Percentiles rank a stretch among this genome's conserved stretches.
These are phyloP conservation scores for Rhododendron kiyosumense DNA, from an alignment of 148 eudicot species.

Conservation along the genomic window DNA sequence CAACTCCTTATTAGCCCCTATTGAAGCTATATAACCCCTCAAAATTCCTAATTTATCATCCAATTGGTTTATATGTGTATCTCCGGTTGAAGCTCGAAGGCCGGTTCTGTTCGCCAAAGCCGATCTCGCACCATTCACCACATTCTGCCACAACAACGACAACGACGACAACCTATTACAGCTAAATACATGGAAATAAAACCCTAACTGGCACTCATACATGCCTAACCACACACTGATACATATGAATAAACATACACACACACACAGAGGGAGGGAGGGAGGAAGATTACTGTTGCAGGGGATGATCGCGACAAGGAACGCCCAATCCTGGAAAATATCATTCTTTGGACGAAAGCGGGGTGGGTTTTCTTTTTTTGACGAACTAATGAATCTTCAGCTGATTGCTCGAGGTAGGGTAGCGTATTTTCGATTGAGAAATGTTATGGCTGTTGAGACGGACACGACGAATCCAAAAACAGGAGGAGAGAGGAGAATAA, in stretches of 20 bases:
- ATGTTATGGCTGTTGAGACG: background rate
- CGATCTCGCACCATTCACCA: slow-evolving; percentile 45
- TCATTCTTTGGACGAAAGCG: slow-evolving; percentile 22
- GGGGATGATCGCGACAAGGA: slow-evolving; percentile 47
- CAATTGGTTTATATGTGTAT: slow-evolving; percentile 15
- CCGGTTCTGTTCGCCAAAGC: slow-evolving; percentile 20
- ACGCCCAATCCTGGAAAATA: slow-evolving; percentile 45
- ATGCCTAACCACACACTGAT: background rate
- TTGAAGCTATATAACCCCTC: slow-evolving; percentile 57
- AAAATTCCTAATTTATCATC: slow-evolving; percentile 53
- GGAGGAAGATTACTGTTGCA: slow-evolving; percentile 39
- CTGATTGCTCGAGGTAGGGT: background rate
- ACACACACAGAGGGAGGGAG: background rate
- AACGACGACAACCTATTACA: background rate
- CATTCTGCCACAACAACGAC: slow-evolving; percentile 41
- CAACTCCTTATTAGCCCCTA: slow-evolving; percentile 32
- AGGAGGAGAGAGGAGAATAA: background rate
- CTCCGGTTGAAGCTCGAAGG: slow-evolving; percentile 17
- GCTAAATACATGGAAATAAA: background rate
- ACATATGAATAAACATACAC: background rate
- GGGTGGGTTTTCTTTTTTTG: background rate
- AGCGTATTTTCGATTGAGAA: background rate
- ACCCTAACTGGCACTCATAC: background rate
- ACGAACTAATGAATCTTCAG: background rate
- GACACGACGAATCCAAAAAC: background rate